These are phyloP conservation scores for Ceratocystis alfenasii DNA, from an alignment of 2,329 filamentous ascomycete species.

Conservation along the genomic window DNA sequence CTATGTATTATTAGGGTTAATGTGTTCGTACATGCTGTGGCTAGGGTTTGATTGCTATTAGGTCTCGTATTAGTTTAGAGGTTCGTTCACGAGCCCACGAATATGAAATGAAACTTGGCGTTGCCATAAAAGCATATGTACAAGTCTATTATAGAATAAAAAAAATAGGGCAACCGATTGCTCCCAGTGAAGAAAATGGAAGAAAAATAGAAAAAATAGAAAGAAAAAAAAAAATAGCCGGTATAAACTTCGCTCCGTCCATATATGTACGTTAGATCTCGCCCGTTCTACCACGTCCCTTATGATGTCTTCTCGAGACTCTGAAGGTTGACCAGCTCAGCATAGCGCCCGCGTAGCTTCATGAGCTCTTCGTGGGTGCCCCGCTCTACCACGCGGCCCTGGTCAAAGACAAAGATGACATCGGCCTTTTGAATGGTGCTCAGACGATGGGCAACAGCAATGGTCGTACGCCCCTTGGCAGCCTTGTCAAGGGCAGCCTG, in stretches of 20 bases:
- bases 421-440: conserved; percentile 92
- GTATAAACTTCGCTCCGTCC: background rate
- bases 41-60: background rate
- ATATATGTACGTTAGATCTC: background rate
- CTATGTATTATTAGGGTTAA: background rate
- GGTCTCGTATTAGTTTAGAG: no score
- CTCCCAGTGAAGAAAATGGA: background rate
- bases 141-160: conserved; percentile 1
- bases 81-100: no score
- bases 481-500: conserved; percentile 72
- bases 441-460: conserved; percentile 84
- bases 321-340: conserved; percentile 69
- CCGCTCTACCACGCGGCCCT: conserved; percentile 71
- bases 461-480: conserved; percentile 74
- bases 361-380: conserved; percentile 68
- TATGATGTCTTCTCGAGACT: conserved; percentile 41
- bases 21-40: background rate
- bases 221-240: background rate
- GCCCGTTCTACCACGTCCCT: background rate
- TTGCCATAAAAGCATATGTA: background rate
- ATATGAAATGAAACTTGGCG: no score
- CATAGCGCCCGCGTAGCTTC: conserved; percentile 58
- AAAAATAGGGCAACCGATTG: background rate
- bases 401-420: conserved; percentile 91
- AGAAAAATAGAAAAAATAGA: background rate